phyloP scores from a whole-genome alignment of 1,284 basidiomycete species.

The Microbotryum lychnidis-dioicae region DNA sequence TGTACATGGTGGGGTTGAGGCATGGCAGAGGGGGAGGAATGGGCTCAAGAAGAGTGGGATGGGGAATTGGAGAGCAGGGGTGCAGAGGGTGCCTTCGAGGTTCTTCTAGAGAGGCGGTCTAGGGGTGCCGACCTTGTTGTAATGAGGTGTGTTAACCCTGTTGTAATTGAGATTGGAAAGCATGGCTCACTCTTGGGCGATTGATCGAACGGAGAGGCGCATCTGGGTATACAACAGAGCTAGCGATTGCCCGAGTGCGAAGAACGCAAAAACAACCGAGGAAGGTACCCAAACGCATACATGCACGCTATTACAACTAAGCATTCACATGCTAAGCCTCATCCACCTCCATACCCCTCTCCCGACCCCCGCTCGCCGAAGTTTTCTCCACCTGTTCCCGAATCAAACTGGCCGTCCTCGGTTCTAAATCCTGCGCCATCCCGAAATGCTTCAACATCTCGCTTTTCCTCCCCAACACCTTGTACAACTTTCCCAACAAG shows the following conservation, averaged over 20 bases:
- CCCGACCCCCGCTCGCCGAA: too few relatives aligned
- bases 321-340: background rate
- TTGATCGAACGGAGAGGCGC: too few relatives aligned
- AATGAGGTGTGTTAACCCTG: too few relatives aligned
- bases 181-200: too few relatives aligned
- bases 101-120: too few relatives aligned
- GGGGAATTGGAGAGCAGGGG: slow-evolving; percentile 75
- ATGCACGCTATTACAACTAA: too few relatives aligned
- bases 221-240: too few relatives aligned
- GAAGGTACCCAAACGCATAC: too few relatives aligned
- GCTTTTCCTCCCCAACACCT: slow-evolving; percentile 62
- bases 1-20: slow-evolving; percentile 76
- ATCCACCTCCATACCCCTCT: background rate
- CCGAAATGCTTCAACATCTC: slow-evolving; percentile 75
- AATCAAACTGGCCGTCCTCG: slow-evolving; percentile 44
- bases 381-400: slow-evolving; percentile 34
- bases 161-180: too few relatives aligned
- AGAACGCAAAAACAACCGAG: too few relatives aligned
- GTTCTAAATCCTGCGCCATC: slow-evolving; percentile 65
- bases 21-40: slow-evolving; percentile 76
- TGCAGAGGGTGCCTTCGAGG: slow-evolving; percentile 52
- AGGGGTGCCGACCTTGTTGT: too few relatives aligned
- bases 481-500: slow-evolving; percentile 82
- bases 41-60: slow-evolving; percentile 70
- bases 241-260: too few relatives aligned